Percentiles rank a stretch among this genome's conserved stretches.
Evolutionary conservation across 2,329 filamentous ascomycete species (phyloP).

Genomic region (Sporothrix euskadiensis): DNA sequence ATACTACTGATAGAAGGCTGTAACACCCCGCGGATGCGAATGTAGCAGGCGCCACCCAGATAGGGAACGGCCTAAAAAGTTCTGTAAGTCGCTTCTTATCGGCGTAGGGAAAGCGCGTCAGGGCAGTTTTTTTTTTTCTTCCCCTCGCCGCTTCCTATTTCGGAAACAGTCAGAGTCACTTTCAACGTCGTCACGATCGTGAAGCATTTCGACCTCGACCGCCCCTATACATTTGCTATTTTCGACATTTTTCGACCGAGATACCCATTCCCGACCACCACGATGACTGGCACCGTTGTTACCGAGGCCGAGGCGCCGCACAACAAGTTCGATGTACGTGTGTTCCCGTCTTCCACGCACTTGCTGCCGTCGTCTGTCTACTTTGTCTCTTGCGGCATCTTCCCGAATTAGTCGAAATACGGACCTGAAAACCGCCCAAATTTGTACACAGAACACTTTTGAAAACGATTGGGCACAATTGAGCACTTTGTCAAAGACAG

Average conservation of each 20-base stretch:
- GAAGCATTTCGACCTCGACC: background rate
- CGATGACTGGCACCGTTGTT: conserved; percentile 22
- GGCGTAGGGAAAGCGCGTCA: conserved; percentile 6
- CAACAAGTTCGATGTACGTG: conserved; percentile 28
- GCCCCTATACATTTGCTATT: background rate
- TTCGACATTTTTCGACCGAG: background rate
- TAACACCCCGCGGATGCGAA: too few species aligned
- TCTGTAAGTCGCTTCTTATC: conserved; percentile 15
- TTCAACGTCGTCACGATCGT: conserved; percentile 1
- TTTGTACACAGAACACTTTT: background rate
- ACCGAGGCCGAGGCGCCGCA: conserved; percentile 25
- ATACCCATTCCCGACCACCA: background rate
- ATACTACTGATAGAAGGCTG: too few species aligned
- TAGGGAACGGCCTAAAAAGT: background rate
- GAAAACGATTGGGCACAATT: background rate
- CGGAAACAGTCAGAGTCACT: conserved; percentile 3
- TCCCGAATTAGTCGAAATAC: background rate
- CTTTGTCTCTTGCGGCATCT: background rate
- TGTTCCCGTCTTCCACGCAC: background rate
- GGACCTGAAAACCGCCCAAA: background rate
- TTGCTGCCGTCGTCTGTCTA: background rate
- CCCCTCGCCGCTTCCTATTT: background rate
- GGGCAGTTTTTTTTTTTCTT: conserved; percentile 1
- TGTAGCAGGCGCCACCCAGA: too few species aligned
- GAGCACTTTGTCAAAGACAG: background rate